Conservation (phyloP, 164 flowering plant genomes). For the Umbellularia californica region DNA sequence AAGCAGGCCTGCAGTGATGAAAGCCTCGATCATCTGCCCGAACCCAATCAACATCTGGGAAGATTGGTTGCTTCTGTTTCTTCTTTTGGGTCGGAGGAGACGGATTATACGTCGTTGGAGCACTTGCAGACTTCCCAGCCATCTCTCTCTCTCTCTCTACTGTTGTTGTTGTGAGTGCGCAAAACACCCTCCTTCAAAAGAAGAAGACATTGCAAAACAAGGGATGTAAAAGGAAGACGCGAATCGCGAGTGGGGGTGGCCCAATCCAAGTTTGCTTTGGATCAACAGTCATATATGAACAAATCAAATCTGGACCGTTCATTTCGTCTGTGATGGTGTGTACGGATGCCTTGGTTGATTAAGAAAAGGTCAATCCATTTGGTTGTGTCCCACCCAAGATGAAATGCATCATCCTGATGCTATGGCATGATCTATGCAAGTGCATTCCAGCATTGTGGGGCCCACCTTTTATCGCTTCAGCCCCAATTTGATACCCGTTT, state of each 20-base stretch:
- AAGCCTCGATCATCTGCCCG: conserved; percentile 86
- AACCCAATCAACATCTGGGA: conserved; percentile 57
- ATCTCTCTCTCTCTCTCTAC: conserved; percentile 18
- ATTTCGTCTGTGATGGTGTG: too few species aligned
- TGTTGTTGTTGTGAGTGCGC: neutral
- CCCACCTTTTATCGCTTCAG: too few species aligned
- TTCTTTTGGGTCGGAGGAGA: conserved; percentile 23
- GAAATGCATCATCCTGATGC: too few species aligned
- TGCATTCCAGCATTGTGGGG: too few species aligned
- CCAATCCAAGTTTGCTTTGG: too few species aligned
- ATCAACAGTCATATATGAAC: neutral
- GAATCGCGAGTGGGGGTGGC: neutral
- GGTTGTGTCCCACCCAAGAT: too few species aligned
- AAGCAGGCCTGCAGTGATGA: conserved; percentile 91
- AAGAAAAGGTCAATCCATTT: too few species aligned
- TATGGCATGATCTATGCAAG: too few species aligned
- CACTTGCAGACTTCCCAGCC: conserved; percentile 42
- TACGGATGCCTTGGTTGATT: too few species aligned
- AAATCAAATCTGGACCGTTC: neutral
- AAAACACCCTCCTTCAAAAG: conserved; percentile 17
- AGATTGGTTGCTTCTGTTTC: conserved; percentile 27
- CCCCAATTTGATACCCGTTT: too few species aligned
- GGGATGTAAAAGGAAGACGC: neutral
- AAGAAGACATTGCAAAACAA: neutral
- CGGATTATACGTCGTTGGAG: conserved; percentile 68